phyloP scores from a whole-genome alignment of 306 rosid species.

The Vicia villosa region DNA sequence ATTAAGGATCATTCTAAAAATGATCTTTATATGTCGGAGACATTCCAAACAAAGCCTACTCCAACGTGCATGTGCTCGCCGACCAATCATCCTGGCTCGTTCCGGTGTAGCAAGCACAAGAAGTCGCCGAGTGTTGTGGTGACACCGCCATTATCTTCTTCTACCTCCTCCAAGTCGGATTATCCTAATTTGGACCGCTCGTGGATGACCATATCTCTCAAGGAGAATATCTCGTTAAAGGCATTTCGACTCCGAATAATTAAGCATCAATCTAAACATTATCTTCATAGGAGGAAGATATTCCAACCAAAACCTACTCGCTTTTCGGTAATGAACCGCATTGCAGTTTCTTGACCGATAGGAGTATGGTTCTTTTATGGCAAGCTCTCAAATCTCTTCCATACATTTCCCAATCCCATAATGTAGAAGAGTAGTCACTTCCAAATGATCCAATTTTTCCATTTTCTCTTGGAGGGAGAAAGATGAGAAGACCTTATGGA shows the following conservation, averaged over 20 bases:
- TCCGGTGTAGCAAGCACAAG: slow-evolving; percentile 68
- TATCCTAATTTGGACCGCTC: background rate
- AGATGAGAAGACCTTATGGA: background rate
- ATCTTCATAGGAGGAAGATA: slow-evolving; percentile 48
- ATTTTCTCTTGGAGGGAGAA: background rate
- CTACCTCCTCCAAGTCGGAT: background rate
- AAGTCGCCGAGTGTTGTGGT: slow-evolving; percentile 1
- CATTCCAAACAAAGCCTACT: slow-evolving; percentile 44
- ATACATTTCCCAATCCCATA: background rate
- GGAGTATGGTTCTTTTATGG: background rate
- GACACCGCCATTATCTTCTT: background rate
- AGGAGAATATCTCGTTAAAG: slow-evolving; percentile 35
- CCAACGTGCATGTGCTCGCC: slow-evolving; percentile 68
- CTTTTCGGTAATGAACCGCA: slow-evolving; percentile 47
- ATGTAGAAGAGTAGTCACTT: background rate
- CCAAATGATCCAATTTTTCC: background rate
- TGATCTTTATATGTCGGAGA: slow-evolving; percentile 49
- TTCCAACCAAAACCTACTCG: slow-evolving; percentile 57
- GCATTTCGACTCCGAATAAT: slow-evolving; percentile 51
- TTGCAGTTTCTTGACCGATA: slow-evolving; percentile 41
- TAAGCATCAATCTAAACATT: slow-evolving; percentile 49
- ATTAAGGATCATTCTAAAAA: slow-evolving; percentile 49
- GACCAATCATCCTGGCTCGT: slow-evolving; percentile 65
- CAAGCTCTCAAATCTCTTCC: background rate
- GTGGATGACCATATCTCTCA: background rate